A percentile compares a stretch with the other conserved stretches of the same genome.
Evolutionary conservation across 1,139 yeast species (phyloP).

Genomic region (Kodamaea arcana): DNA sequence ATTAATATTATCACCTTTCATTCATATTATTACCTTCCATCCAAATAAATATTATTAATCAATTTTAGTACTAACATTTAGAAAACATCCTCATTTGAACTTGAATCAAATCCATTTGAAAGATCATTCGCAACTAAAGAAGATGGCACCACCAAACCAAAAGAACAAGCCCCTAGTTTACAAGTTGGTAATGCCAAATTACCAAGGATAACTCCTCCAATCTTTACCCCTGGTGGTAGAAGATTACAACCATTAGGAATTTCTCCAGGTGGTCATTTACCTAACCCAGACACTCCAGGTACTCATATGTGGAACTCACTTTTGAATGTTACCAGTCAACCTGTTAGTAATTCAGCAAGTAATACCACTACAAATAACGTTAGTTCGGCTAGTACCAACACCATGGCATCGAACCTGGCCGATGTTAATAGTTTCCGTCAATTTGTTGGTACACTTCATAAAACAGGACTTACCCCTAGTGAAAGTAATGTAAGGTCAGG

Average conservation of each 20-base stretch:
- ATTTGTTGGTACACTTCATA: constrained; percentile 32
- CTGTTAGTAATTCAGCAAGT: constrained; percentile 1
- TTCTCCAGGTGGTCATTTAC: constrained; percentile 33
- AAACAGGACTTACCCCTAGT: constrained; percentile 67
- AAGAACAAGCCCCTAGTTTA: constrained; percentile 34
- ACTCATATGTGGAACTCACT: constrained; percentile 46
- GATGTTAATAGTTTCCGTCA: constrained; percentile 19
- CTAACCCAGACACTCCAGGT: constrained; percentile 50
- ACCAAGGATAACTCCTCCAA: constrained; percentile 50
- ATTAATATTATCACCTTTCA: too few relatives aligned
- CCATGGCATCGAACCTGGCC: background rate
- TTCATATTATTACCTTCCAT: too few relatives aligned
- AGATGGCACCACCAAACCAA: constrained; percentile 12
- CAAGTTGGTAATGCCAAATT: constrained; percentile 24
- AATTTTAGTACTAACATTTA: constrained; percentile 22
- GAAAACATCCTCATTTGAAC: constrained; percentile 53
- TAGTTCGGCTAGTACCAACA: constrained; percentile 4
- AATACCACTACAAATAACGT: constrained; percentile 7
- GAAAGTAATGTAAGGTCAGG: constrained; percentile 67
- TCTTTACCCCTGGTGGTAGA: constrained; percentile 60
- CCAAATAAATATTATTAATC: too few relatives aligned
- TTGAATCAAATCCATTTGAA: constrained; percentile 96
- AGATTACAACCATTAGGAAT: constrained; percentile 53
- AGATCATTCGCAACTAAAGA: constrained; percentile 76
- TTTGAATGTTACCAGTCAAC: constrained; percentile 30